Percentiles rank a stretch among this genome's conserved stretches.
phyloP scores from a whole-genome alignment of 2,329 filamentous ascomycete species.

The Colletotrichum sp. region DNA sequence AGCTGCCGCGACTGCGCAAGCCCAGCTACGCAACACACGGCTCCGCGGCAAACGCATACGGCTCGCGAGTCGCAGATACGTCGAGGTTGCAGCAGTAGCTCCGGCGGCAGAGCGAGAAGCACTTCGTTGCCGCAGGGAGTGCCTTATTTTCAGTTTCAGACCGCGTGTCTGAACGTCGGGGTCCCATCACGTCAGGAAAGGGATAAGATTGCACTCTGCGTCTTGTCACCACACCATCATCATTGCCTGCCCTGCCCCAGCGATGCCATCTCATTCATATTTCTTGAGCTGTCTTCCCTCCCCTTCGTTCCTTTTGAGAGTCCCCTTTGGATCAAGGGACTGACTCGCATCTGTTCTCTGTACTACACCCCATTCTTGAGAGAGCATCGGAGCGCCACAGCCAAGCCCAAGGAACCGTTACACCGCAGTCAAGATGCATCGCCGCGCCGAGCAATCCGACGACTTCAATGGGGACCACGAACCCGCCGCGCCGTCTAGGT shows the following conservation, averaged over 20 bases:
- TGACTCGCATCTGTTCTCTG: background rate
- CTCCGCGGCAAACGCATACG: background rate
- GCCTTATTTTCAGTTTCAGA: background rate
- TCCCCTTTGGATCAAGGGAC: background rate
- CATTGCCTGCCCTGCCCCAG: background rate
- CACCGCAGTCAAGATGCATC: constrained; percentile 6
- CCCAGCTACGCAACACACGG: background rate
- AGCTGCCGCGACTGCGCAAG: background rate
- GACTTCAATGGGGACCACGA: background rate
- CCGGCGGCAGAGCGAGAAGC: background rate
- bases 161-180: background rate
- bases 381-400: background rate
- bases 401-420: background rate
- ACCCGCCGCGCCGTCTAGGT: background rate
- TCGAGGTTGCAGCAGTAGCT: background rate
- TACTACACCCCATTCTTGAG: background rate
- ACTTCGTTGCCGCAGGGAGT: background rate
- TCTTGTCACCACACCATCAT: background rate
- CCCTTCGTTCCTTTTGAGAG: background rate
- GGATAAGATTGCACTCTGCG: constrained; percentile 2
- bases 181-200: constrained; percentile 5
- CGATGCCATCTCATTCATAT: background rate
- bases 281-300: background rate
- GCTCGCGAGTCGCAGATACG: background rate
- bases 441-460: background rate